Conservation (phyloP, 2,329 filamentous ascomycete species). For the Aureobasidium musti region DNA sequence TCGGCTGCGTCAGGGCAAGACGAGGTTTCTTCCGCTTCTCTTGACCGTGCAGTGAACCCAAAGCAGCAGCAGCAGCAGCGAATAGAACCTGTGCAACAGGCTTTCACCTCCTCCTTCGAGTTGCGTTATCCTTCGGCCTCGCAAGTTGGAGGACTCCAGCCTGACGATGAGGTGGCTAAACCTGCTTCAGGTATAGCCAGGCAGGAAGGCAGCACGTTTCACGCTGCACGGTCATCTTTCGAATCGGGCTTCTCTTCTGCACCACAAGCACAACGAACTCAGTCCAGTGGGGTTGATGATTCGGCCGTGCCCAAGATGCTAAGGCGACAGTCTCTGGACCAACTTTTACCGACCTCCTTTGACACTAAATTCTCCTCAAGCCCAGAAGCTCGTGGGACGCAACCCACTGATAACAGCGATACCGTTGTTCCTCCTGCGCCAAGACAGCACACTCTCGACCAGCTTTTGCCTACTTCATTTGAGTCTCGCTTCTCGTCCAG, state of each 20-base stretch:
- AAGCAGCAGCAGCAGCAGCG: neutral
- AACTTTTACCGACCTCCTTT: neutral
- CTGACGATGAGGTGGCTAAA: no score
- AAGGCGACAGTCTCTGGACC: neutral
- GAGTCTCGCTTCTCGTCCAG: constrained; percentile 19
- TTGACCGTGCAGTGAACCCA: neutral
- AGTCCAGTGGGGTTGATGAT: neutral
- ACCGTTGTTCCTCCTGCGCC: neutral
- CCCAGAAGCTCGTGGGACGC: constrained; percentile 19
- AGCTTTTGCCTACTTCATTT: neutral
- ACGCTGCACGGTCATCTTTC: neutral
- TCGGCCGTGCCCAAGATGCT: neutral
- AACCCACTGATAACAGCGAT: neutral
- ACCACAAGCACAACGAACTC: neutral
- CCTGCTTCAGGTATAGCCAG: neutral
- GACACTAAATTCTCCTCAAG: constrained; percentile 12
- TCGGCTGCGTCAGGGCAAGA: neutral
- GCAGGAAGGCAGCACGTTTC: neutral
- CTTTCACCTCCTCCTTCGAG: constrained; percentile 3
- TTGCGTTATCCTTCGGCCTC: neutral
- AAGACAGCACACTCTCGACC: neutral
- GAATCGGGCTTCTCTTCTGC: constrained; percentile 5
- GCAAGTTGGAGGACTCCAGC: neutral
- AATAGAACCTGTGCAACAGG: neutral
- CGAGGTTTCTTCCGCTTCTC: neutral